phyloP scores from a whole-genome alignment of 75 land plant genomes.

The Cryptomeria japonica region DNA sequence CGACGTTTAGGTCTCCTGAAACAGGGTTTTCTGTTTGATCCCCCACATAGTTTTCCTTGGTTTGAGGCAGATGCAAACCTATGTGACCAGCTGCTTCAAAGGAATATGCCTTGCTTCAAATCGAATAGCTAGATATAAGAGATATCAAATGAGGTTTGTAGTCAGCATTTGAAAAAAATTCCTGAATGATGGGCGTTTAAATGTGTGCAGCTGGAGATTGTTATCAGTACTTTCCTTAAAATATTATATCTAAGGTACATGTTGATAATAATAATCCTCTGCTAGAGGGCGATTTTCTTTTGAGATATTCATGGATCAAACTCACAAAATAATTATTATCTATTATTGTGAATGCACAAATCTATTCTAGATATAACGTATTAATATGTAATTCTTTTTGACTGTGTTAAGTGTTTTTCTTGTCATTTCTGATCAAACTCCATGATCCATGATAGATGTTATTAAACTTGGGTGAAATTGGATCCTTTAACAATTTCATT shows the following conservation, averaged over 20 bases:
- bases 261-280: too few relatives aligned
- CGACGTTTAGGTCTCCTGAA: slow-evolving; percentile 64
- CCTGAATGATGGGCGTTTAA: not conserved
- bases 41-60: slow-evolving; percentile 28
- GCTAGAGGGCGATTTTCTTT: too few relatives aligned
- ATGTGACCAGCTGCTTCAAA: slow-evolving; percentile 28
- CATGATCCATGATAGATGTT: too few relatives aligned
- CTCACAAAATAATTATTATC: too few relatives aligned
- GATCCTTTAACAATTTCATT: too few relatives aligned
- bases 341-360: not conserved
- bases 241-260: not conserved
- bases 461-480: too few relatives aligned
- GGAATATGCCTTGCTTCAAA: slow-evolving; percentile 45
- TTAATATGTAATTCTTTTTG: too few relatives aligned
- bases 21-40: slow-evolving; percentile 52
- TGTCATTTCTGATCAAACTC: too few relatives aligned
- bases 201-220: not conserved
- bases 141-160: not conserved
- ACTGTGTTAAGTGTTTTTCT: too few relatives aligned
- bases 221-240: not conserved
- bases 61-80: slow-evolving; percentile 19
- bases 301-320: too few relatives aligned
- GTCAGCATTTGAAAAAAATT: not conserved
- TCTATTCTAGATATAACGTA: too few relatives aligned
- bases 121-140: not conserved